Evolutionary conservation across 495 filamentous ascomycete species (phyloP), one percentile per base, ranked within the genome.

Genomic region (Hyaloscypha hepaticicola): DNA sequence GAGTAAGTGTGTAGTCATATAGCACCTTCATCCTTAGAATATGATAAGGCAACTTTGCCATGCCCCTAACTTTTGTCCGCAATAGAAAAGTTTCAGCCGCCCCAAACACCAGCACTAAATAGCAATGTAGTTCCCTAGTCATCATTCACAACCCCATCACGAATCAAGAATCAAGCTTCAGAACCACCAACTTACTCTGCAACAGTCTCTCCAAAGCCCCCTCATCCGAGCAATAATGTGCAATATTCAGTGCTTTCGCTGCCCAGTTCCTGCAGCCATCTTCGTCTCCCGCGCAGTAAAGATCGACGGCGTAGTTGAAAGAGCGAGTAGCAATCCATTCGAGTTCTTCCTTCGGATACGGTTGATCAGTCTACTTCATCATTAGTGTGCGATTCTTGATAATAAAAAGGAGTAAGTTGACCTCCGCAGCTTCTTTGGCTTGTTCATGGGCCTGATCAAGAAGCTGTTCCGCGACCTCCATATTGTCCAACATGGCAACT

Each of bases 271-370:
- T 81, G 59, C 84, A 88, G 4, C 78, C 77, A 28, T 78, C 81
- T 58, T 87, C 83, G 55, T 87, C 79, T 0, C 77, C 76, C 3
- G 68, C 71, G 16, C 84, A 77, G 64, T 90, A 93, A 50, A 88
- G 84, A 65, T 95, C 91, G 24, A 93, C 81, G 0, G 88, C 88
- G 49, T 81, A 84, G 66, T 96, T 96, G 78, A 95, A 96, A 0
- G 87, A 75, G 2, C 82, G 85, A 0, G 84, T 84, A 0, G 87
- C 87, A 29, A 97, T 83, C 88, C 90, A 93, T 68, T 90, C 85
- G 2, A 96, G 76, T 66, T 97, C 93, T 7, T 84, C 82, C 11
- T 74, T 63, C 4, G 90, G 90, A 70, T 91, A 96, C 3, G 71
- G 70, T 14, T 80, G 72, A 14, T 78, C 66, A 55, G 65, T 75